Evolutionary conservation across 148 eudicot species (phyloP).

Genomic region (Cornus kousa): DNA sequence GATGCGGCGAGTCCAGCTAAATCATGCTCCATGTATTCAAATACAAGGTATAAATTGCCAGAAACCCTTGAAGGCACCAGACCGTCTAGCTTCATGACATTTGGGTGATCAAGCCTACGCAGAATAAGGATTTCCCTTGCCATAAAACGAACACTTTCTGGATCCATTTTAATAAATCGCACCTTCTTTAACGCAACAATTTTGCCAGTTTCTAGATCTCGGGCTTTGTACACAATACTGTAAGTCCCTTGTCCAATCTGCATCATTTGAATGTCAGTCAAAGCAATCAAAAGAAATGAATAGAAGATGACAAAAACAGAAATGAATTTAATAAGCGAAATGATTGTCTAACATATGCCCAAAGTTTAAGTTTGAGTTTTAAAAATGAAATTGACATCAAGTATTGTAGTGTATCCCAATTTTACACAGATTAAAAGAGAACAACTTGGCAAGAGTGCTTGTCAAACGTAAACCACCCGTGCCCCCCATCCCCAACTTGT

Average conservation of each 20-base stretch:
- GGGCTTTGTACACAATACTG: too few relatives aligned
- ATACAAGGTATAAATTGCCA: constrained; percentile 53
- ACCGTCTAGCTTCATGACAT: constrained; percentile 65
- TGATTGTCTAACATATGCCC: background rate
- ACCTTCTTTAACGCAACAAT: too few relatives aligned
- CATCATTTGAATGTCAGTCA: too few relatives aligned
- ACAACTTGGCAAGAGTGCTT: background rate
- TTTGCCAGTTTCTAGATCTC: too few relatives aligned
- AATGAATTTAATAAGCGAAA: background rate
- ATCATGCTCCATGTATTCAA: constrained; percentile 72
- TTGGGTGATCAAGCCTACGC: too few relatives aligned
- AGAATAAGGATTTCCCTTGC: too few relatives aligned
- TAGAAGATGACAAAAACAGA: background rate
- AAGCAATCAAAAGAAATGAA: constrained; percentile 3
- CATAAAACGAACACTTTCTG: too few relatives aligned
- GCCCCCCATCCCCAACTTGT: too few relatives aligned
- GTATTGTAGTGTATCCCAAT: background rate
- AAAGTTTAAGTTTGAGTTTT: background rate
- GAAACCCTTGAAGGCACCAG: constrained; percentile 56
- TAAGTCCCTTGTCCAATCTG: too few relatives aligned
- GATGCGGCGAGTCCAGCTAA: constrained; percentile 62
- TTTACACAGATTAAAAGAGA: background rate
- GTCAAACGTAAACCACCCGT: background rate
- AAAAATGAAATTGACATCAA: background rate
- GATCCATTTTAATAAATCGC: too few relatives aligned